Evolutionary conservation across 306 rosid species (phyloP), one percentile per base, ranked within the genome.

Genomic region (Cucurbita moschata): DNA sequence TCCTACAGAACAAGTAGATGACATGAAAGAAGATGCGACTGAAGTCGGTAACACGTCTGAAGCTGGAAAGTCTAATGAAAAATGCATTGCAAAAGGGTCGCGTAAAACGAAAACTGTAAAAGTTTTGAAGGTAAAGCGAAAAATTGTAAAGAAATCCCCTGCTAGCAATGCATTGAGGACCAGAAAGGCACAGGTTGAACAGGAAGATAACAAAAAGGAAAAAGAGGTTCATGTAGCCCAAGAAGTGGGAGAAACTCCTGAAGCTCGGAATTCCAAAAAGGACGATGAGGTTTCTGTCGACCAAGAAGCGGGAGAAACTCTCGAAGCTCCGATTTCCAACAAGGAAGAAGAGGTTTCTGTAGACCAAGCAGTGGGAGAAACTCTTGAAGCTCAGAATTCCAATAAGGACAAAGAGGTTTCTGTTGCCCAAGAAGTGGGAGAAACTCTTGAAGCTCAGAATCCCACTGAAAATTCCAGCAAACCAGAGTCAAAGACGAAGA

Each of bases 81-180:
- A 12, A 54, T 76, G 76, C 37, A 56, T 58, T 61, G 77, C 77
- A 74, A 79, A 77, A 10, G 88, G 77, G 76, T 72, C 75, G 40
- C 79, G 77, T 73, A 80, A 65, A 74, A 88, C 79, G 76, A 85
- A 59, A 71, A 81, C 77, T 60, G 74, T 77, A 15, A 80, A 14
- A 72, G 71, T 81, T 42, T 74, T 88, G 77, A 87, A 86, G 84
- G 89, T 80, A 16, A 87, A 83, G 75, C 19, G 81, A 61, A 86
- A 77, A 80, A 80, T 85, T 4, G 39, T 68, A 21, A 90, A 88
- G 89, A 90, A 80, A 75, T 67, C 89, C 71, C 71, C 43, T 62
- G 64, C 75, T 69, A 62, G 76, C 60, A 81, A 77, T 37, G 57
- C 63, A 44, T 53, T 42, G 66, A 84, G 80, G 55, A 52, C 67